Evolutionary conservation across 108 stramenopile species (phyloP).

Genomic region (Discostella stelligeroides): DNA sequence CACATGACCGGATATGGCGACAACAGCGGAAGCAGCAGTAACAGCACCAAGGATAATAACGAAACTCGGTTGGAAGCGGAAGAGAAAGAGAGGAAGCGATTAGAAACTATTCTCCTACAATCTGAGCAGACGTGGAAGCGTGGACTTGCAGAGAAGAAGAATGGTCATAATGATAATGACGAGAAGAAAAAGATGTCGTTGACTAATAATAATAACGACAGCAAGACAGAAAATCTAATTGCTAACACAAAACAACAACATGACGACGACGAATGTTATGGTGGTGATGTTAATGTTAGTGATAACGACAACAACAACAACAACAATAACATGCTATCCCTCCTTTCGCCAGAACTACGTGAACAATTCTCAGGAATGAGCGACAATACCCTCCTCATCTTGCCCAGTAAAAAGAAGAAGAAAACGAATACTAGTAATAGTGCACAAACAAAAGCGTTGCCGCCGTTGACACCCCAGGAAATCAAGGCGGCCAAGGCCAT

Average conservation of each 20-base stretch:
- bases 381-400: slow-evolving; percentile 47
- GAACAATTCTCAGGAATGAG: slow-evolving; percentile 49
- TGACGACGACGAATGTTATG: background rate
- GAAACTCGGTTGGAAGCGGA: slow-evolving; percentile 24
- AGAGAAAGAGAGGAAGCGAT: slow-evolving; percentile 61
- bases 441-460: slow-evolving; percentile 26
- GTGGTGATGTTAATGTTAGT: background rate
- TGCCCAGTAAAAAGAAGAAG: slow-evolving; percentile 54
- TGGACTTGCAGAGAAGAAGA: slow-evolving; percentile 19
- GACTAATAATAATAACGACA: slow-evolving; percentile 17
- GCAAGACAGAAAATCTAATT: background rate
- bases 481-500: slow-evolving; percentile 67
- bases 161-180: slow-evolving; percentile 16
- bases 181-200: slow-evolving; percentile 19
- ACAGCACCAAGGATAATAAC: background rate
- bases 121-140: slow-evolving; percentile 60
- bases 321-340: slow-evolving; percentile 43
- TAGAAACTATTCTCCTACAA: slow-evolving; percentile 57
- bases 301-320: slow-evolving; percentile 6
- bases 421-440: slow-evolving; percentile 53
- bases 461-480: slow-evolving; percentile 76
- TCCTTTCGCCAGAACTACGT: slow-evolving; percentile 68
- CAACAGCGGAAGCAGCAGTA: slow-evolving; percentile 5
- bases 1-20: slow-evolving; percentile 77
- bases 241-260: background rate